Evolutionary conservation across 2,329 filamentous ascomycete species (phyloP).

Genomic region (Macrophomina pseudophaseolina): DNA sequence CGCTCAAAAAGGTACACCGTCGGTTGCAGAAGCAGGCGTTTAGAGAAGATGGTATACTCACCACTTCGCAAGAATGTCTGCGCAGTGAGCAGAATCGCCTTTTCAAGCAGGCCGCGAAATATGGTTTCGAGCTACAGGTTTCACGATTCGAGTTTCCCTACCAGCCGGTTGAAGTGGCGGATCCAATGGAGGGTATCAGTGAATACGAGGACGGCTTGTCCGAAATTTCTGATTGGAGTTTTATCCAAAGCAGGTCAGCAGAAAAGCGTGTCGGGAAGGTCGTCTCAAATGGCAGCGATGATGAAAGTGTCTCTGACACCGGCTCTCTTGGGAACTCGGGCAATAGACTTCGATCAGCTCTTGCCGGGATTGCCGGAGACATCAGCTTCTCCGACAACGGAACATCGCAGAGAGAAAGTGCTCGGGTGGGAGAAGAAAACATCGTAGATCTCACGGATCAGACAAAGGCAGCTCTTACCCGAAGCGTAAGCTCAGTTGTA

Average conservation of each 20-base stretch:
- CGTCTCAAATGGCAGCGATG: not conserved
- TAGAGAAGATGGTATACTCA: no score
- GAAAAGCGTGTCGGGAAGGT: not conserved
- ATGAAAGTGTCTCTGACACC: not conserved
- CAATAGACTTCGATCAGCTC: not conserved
- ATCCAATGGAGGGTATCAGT: not conserved
- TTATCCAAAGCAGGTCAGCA: not conserved
- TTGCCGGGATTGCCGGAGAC: no score
- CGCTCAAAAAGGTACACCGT: no score
- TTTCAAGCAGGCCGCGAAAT: no score
- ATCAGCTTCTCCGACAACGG: not conserved
- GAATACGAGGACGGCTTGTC: not conserved
- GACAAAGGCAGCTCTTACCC: not conserved
- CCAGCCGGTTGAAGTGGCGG: not conserved
- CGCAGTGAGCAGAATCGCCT: no score
- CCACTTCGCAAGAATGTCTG: no score
- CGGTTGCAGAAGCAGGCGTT: no score
- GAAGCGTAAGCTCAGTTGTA: not conserved
- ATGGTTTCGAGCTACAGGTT: no score
- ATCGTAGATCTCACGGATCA: no score
- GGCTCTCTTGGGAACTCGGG: not conserved
- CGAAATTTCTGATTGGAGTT: not conserved
- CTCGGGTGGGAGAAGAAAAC: no score
- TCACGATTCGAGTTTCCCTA: no score
- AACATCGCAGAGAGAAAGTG: no score